phyloP scores from a whole-genome alignment of 2,329 filamentous ascomycete species.

The Fusarium nanum region DNA sequence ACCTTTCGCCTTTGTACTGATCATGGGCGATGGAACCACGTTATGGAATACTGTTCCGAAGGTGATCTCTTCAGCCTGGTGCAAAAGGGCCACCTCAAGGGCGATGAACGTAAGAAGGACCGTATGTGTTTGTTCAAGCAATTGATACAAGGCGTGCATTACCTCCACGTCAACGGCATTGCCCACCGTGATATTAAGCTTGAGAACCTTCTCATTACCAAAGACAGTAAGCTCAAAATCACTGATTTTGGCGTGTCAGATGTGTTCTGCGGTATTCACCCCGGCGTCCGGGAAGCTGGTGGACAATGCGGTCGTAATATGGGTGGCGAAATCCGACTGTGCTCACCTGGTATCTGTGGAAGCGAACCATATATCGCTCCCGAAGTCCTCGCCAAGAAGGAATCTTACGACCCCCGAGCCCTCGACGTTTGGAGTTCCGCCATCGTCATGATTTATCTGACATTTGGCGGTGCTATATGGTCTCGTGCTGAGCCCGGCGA shows the following conservation, averaged over 20 bases:
- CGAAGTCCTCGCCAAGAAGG: slow-evolving; percentile 78
- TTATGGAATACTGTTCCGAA: slow-evolving; percentile 91
- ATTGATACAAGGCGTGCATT: slow-evolving; percentile 82
- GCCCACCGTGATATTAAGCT: slow-evolving; percentile 92
- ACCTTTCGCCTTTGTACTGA: slow-evolving; percentile 81
- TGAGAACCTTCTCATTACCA: slow-evolving; percentile 84
- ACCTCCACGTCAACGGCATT: slow-evolving; percentile 85
- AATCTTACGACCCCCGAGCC: slow-evolving; percentile 76
- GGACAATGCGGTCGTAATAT: slow-evolving; percentile 81
- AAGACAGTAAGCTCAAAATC: slow-evolving; percentile 86
- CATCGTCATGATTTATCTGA: slow-evolving; percentile 83
- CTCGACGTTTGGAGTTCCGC: slow-evolving; percentile 89
- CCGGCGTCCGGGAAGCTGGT: slow-evolving; percentile 77
- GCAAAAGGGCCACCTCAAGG: slow-evolving; percentile 74
- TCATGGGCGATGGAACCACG: slow-evolving; percentile 83
- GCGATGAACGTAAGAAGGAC: slow-evolving; percentile 73
- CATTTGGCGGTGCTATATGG: slow-evolving; percentile 80
- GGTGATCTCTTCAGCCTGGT: slow-evolving; percentile 84
- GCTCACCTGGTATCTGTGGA: slow-evolving; percentile 83
- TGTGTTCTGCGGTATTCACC: slow-evolving; percentile 85
- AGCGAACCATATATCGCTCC: slow-evolving; percentile 89
- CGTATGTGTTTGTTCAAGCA: slow-evolving; percentile 91
- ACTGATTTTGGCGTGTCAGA: slow-evolving; percentile 92
- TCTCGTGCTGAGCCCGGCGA: slow-evolving; percentile 69
- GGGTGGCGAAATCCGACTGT: slow-evolving; percentile 74